phyloP scores from a whole-genome alignment of 1,284 basidiomycete species.

The Ganoderma lucidum region DNA sequence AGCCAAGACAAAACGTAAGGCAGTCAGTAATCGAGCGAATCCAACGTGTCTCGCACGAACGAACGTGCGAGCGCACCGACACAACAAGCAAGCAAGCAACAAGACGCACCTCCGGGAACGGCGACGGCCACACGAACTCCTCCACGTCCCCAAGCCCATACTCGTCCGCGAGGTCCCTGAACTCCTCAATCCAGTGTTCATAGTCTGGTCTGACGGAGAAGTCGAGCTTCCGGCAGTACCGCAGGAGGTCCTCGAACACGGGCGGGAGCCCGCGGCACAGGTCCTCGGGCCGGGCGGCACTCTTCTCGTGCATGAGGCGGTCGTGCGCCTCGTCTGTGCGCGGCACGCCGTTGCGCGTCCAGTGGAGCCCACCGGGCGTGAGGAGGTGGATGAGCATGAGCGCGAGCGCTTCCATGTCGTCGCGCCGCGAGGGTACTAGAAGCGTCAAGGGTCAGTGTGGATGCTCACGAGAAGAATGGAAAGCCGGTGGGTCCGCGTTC shows the following conservation, averaged over 20 bases:
- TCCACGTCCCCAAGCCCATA: constrained; percentile 64
- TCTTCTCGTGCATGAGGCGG: constrained; percentile 68
- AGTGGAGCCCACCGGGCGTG: constrained; percentile 75
- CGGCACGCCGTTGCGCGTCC: constrained; percentile 80
- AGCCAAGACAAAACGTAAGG: background rate
- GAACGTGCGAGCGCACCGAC: background rate
- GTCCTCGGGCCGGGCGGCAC: constrained; percentile 62
- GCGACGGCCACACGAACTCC: constrained; percentile 76
- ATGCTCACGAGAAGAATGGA: background rate
- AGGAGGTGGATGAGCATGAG: constrained; percentile 81
- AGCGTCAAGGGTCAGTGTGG: constrained; percentile 2
- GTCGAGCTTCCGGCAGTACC: constrained; percentile 70
- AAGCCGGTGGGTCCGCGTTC: background rate
- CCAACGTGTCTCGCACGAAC: constrained; percentile 3
- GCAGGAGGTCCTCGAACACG: constrained; percentile 77
- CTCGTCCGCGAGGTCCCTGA: constrained; percentile 63
- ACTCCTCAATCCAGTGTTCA: constrained; percentile 64
- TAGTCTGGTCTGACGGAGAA: constrained; percentile 77
- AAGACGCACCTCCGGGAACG: constrained; percentile 41
- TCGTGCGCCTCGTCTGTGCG: constrained; percentile 69
- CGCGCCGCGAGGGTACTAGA: constrained; percentile 75
- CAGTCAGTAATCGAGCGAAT: background rate
- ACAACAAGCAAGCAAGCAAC: background rate
- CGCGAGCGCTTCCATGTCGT: constrained; percentile 78
- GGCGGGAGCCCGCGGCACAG: constrained; percentile 73